phyloP scores from a whole-genome alignment of 169 alveolate species.

The Plasmodium blacklocki region DNA sequence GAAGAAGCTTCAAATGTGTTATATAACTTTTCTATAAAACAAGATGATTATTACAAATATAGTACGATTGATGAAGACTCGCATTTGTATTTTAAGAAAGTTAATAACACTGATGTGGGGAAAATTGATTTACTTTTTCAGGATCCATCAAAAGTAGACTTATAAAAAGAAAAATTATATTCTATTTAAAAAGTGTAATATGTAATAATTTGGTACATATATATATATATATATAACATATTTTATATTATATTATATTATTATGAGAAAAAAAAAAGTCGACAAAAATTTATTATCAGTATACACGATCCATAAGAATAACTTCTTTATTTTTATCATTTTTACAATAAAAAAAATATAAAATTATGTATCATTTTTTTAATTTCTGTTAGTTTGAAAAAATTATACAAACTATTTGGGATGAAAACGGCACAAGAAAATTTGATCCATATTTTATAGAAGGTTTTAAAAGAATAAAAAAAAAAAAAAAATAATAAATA shows the following conservation, averaged over 20 bases:
- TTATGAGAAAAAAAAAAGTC: too few relatives aligned
- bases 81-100: slow-evolving; percentile 43
- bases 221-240: too few relatives aligned
- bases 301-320: too few relatives aligned
- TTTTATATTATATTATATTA: too few relatives aligned
- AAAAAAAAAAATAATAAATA: not conserved
- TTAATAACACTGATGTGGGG: slow-evolving; percentile 54
- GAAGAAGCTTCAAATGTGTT: slow-evolving; percentile 13
- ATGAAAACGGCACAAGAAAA: slow-evolving; percentile 48
- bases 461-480: slow-evolving; percentile 13
- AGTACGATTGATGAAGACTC: slow-evolving; percentile 16
- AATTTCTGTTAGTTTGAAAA: slow-evolving; percentile 16
- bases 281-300: too few relatives aligned
- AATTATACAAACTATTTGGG: slow-evolving; percentile 43
- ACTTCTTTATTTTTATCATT: too few relatives aligned
- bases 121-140: slow-evolving; percentile 24
- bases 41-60: slow-evolving; percentile 25
- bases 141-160: slow-evolving; percentile 37
- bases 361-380: slow-evolving; percentile 4
- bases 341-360: too few relatives aligned
- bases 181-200: not conserved
- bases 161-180: not conserved
- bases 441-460: slow-evolving; percentile 44
- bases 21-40: slow-evolving; percentile 3
- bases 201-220: too few relatives aligned